Evolutionary conservation across 768 basidiomycete species (phyloP), one percentile per base, ranked within the genome.

Genomic region (Daedaleopsis nitida): DNA sequence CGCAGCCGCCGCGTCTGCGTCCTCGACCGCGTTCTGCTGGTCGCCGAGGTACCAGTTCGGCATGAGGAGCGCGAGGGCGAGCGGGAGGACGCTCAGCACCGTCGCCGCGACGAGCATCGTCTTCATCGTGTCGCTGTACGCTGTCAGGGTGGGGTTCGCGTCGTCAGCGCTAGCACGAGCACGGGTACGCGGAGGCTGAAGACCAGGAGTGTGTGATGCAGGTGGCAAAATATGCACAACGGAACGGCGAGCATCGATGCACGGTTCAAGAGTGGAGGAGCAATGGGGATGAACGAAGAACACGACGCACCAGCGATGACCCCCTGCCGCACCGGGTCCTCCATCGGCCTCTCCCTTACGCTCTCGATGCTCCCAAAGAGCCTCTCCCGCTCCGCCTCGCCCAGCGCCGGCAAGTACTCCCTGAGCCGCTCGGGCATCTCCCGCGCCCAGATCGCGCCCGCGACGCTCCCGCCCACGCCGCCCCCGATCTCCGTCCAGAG

Each of bases 41-140:
- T 89, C 84, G 16, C 86, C 85, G 53, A 94, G 84, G 61, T 83
- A 80, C 80, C 84, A 87, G 67, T 90, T 76, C 14, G 84, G 83
- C 77, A 89, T 86, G 56, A 83, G 49, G 17, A 59, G 43, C 54
- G 63, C 52, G 44, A 64, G 59, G n/a, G 54, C 37, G 45, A 64
- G 44, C 39, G 63, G 59, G 13, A 64, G 35, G 27, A 57, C 51
- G 55, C 55, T 57, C 38, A 60, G 45, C 38, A 39, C 51, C 51
- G 63, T 64, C 52, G 59, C 63, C 23, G 49, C 34, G 24, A 64
- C 16, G 9, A 64, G 59, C 59, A 64, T 60, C 47, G 43, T 50
- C 52, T 57, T 49, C 63, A 64, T 64, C 47, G 59, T 60, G 49
- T 64, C 63, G 55, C 63, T 45, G 63, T 64, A 64, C 24, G 63